Percentiles rank a stretch among this genome's conserved stretches.
Conservation (phyloP, 306 rosid genomes). For the Geum urbanum region DNA sequence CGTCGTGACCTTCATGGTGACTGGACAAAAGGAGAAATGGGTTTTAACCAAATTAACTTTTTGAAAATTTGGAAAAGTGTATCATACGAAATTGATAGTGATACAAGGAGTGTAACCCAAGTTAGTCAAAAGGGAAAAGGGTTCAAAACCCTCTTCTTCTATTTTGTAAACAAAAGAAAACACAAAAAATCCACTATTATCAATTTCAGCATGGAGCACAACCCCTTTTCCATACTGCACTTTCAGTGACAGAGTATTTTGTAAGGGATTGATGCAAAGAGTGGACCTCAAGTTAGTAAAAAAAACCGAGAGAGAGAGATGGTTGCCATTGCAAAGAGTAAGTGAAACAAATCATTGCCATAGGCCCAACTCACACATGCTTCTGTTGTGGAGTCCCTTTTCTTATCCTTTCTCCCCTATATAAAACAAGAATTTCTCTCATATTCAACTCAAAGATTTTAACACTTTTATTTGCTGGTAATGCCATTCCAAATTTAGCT, state of each 20-base stretch:
- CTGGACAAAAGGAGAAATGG: conserved; percentile 12
- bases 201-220: conserved; percentile 13
- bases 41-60: conserved; percentile 26
- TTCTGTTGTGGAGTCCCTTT: conserved; percentile 68
- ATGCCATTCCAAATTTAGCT: background rate
- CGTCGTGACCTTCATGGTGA: conserved; percentile 11
- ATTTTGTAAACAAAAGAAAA: background rate
- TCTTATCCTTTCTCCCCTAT: conserved; percentile 34
- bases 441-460: background rate
- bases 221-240: conserved; percentile 23
- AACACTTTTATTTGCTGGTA: background rate
- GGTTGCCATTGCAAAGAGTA: conserved; percentile 6
- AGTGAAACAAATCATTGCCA: conserved; percentile 51
- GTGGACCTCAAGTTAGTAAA: conserved; percentile 53
- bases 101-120: conserved; percentile 70
- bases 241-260: conserved; percentile 50
- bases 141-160: conserved; percentile 4
- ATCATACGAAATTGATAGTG: conserved; percentile 46
- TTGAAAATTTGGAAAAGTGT: conserved; percentile 34
- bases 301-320: background rate
- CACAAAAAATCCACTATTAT: background rate
- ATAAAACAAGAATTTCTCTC: background rate
- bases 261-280: conserved; percentile 72
- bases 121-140: conserved; percentile 36
- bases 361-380: conserved; percentile 48